These are phyloP conservation scores for Fusarium falciforme DNA, from an alignment of 2,329 filamentous ascomycete genomes.

Conservation along the genomic window DNA sequence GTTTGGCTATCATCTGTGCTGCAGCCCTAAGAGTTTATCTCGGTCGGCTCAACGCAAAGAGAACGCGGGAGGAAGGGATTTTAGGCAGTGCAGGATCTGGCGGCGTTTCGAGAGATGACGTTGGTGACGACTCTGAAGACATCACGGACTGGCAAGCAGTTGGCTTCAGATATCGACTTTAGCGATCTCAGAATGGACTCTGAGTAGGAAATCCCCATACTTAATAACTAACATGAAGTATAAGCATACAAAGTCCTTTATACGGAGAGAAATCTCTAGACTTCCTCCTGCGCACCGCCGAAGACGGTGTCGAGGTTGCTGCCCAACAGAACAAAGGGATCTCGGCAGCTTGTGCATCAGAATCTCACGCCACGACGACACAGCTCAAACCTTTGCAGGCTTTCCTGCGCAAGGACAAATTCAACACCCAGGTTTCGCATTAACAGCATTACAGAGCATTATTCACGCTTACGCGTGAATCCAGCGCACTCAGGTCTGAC, in stretches of 20 bases:
- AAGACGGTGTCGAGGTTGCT: not conserved
- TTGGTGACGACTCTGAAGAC: constrained; percentile 61
- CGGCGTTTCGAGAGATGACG: constrained; percentile 52
- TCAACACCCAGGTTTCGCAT: not conserved
- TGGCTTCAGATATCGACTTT: constrained; percentile 69
- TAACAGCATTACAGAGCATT: not conserved
- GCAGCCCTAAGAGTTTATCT: constrained; percentile 61
- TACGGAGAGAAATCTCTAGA: not conserved
- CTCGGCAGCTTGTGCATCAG: not conserved
- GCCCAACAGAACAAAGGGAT: not conserved
- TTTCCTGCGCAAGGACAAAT: not conserved
- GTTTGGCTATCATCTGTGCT: constrained; percentile 59
- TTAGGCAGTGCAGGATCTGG: constrained; percentile 56
- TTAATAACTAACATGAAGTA: not conserved
- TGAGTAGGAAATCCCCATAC: not conserved
- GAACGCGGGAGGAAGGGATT: constrained; percentile 57
- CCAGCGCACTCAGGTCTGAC: not conserved
- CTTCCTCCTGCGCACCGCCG: not conserved
- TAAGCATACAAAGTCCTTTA: not conserved
- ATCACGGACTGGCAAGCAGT: constrained; percentile 69
- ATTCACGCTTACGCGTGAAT: not conserved
- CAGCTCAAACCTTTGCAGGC: not conserved
- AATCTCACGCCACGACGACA: not conserved
- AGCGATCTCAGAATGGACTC: not conserved
- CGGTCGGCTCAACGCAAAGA: constrained; percentile 55